Conservation (phyloP, 345 rosid genomes). For the Chamaenerion angustifolium region DNA sequence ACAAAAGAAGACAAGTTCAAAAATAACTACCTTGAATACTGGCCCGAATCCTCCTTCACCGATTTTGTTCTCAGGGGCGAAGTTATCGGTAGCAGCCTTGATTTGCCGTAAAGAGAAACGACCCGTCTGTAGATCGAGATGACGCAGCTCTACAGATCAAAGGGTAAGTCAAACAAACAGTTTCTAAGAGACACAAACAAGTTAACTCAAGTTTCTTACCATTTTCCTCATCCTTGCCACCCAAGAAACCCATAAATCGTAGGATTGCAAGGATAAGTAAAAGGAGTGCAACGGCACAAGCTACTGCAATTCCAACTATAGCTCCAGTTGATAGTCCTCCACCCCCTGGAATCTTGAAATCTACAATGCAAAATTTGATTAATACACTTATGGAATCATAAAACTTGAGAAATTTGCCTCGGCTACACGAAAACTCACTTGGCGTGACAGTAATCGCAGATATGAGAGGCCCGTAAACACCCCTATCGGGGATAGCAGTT, state of each 20-base stretch:
- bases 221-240: conserved; percentile 37
- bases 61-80: conserved; percentile 55
- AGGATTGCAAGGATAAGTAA: conserved; percentile 29
- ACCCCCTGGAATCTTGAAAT: conserved; percentile 38
- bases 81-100: conserved; percentile 57
- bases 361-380: conserved; percentile 14
- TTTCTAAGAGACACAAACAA: too few species aligned
- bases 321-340: conserved; percentile 46
- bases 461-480: conserved; percentile 80
- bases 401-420: neutral
- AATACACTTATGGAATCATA: neutral
- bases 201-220: conserved; percentile 19
- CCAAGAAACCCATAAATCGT: conserved; percentile 34
- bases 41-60: conserved; percentile 97
- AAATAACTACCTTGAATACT: conserved; percentile 54
- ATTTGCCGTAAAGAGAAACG: conserved; percentile 62
- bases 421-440: conserved; percentile 41
- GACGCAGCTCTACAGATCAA: conserved; percentile 35
- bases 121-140: conserved; percentile 69
- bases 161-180: neutral
- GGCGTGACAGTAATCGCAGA: conserved; percentile 66
- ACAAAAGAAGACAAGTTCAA: conserved; percentile 4
- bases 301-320: conserved; percentile 50
- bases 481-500: conserved; percentile 42
- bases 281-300: conserved; percentile 21